Base-by-base conservation (phyloP, 495 filamentous ascomycete species). In the Neurospora sublineolata region DNA sequence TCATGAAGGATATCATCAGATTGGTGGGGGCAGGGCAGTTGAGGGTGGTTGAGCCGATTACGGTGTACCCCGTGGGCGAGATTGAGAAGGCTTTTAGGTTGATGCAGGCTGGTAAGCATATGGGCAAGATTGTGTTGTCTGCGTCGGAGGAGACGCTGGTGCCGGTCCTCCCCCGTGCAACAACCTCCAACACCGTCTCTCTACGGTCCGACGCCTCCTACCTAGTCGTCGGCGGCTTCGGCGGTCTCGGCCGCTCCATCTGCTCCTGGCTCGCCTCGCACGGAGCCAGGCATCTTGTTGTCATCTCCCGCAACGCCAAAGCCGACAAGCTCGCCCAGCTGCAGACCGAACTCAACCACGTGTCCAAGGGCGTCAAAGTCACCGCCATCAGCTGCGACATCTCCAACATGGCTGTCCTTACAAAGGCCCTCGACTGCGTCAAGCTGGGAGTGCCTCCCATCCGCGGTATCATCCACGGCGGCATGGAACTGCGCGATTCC, bases 181-280 rank as follows among this genome's bases (percentile, higher is more conserved):
- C n/a, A n/a, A 44, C 52, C 6, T 58, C 71, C 33, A 73, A 79
- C 5, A 52, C 44, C n/a, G 10, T 52, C 1, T 52, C 44, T 3
- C 76, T 86, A 4, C 75, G 76, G 18, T 60, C 78, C 1, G 79
- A 88, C 72, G 86, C 82, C 10, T 82, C 84, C 1, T 91, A 91
- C 72, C 75, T 92, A 14, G 80, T 92, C 3, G 83, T 88, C 39
- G 88, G 89, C 18, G 87, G 89, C 10, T 84, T 89, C 3, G 88
- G 89, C 4, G 90, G 89, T 14, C 83, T 92, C 16, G 89, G 90
- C 5, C 79, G 85, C 38, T 84, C 86, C 14, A 80, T 92, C 46
- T 81, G 87, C 7, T 81, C 77, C 3, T 90, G 87, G 87, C 81
- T 92, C 79, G 85, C 83, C 7, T 76, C 82, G 18, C 83, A 84